These are phyloP conservation scores for Colletotrichum scovillei DNA, from an alignment of 2,329 filamentous ascomycete species.

Conservation along the genomic window DNA sequence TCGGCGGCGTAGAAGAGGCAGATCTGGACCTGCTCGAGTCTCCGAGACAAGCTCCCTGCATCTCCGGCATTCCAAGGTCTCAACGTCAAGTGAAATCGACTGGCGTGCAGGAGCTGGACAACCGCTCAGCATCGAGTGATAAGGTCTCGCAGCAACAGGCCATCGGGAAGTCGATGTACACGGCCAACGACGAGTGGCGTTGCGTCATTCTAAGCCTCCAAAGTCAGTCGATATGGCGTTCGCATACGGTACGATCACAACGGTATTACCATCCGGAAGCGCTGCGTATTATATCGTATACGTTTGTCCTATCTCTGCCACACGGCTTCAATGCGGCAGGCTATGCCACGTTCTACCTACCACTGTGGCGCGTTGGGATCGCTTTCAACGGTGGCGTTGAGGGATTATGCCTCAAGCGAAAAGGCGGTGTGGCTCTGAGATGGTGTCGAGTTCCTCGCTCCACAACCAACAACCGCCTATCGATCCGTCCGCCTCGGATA, in stretches of 20 bases:
- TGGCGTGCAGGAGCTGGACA: background rate
- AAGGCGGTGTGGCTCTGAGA: constrained; percentile 38
- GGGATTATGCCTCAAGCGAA: constrained; percentile 33
- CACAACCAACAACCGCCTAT: constrained; percentile 22
- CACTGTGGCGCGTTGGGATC: background rate
- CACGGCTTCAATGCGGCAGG: background rate
- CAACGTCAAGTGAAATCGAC: background rate
- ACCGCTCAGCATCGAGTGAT: background rate
- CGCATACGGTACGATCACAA: background rate
- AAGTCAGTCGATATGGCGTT: background rate
- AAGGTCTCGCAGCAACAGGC: background rate
- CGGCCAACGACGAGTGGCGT: background rate
- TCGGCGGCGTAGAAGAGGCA: constrained; percentile 21
- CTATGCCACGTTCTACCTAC: background rate
- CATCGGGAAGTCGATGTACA: background rate
- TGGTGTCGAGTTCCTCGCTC: constrained; percentile 32
- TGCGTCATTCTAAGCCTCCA: background rate
- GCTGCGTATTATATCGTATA: background rate
- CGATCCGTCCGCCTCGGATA: constrained; percentile 17
- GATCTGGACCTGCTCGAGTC: constrained; percentile 8
- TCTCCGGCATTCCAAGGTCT: constrained; percentile 6
- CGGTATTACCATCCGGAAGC: background rate
- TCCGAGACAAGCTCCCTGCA: constrained; percentile 25
- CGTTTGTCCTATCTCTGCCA: constrained; percentile 13
- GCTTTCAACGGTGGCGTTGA: constrained; percentile 27